Base-by-base conservation (phyloP, 192 early-diverging fungal genomes). In the Backusella mclennaniae region DNA sequence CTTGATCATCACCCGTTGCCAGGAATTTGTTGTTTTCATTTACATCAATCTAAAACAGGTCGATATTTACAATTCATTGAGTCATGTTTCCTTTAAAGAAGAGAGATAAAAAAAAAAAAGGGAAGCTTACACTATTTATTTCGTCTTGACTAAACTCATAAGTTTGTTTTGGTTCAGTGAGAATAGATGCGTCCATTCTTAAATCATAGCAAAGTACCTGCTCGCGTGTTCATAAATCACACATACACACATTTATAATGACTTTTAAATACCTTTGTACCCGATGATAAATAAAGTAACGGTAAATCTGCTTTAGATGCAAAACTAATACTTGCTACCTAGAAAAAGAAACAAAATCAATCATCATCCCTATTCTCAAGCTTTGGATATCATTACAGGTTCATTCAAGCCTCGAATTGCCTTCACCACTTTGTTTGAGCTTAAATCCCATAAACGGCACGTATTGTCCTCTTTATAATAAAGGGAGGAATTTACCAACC, bases 91-190 rank as follows among this genome's bases (percentile, higher is more conserved):
- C 26, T 36, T 35, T 9, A 2, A 33, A 33, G 33, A 33, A 33
- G 33, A 33, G 33, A 33, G 33, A 33, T 33, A 33, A 17, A 4
- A 67, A 3, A 14, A n/a, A 23, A 39, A 11, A n/a, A n/a, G n/a
- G n/a, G n/a, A 17, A 1, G 29, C 35, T 73, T 81, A 85, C 87
- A 41, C 81, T 76, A 35, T 88, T 86, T 69, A 88, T 86, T 69
- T 88, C 87, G 38, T 88, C 87, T 29, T 75, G 75, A 59, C 82
- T 83, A 38, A 81, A 84, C 2, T 82, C 80, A 42, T 85, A 88
- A 8, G 74, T 42, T 38, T 66, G 76, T 41, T 68, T 67, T 2
- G 84, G 35, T 15, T 85, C 75, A 9, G 78, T 73, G 12, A 82
- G 42, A 36, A 83, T 77, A 39, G 85, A 75, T 11, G 73, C 67